Conservation (phyloP, 2,329 filamentous ascomycete species). For the Cytospora leucostoma region DNA sequence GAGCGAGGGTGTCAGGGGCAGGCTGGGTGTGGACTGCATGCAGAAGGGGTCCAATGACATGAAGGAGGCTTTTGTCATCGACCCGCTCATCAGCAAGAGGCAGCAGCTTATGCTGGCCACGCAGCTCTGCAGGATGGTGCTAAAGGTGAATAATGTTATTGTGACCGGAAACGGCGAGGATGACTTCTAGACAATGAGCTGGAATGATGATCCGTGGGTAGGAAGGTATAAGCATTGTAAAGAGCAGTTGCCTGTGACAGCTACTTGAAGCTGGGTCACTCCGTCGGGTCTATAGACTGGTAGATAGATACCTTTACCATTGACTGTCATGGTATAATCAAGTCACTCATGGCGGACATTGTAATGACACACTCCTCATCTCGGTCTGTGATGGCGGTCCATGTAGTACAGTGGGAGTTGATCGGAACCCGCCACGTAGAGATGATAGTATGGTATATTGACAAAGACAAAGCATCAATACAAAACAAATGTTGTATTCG, state of each 20-base stretch:
- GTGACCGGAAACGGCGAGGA: slow-evolving; percentile 84
- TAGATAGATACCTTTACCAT: slow-evolving; percentile 20
- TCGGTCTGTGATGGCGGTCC: neutral
- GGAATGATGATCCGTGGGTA: neutral
- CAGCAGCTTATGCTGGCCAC: slow-evolving; percentile 96
- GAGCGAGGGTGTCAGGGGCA: slow-evolving; percentile 56
- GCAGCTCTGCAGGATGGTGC: slow-evolving; percentile 95
- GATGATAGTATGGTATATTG: neutral
- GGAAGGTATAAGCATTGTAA: slow-evolving; percentile 16
- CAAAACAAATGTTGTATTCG: neutral
- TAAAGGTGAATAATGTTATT: slow-evolving; percentile 97
- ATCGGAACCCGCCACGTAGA: neutral
- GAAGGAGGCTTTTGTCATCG: slow-evolving; percentile 97
- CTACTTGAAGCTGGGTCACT: slow-evolving; percentile 5
- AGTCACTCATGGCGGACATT: neutral
- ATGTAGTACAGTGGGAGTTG: neutral
- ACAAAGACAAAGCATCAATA: neutral
- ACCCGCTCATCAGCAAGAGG: slow-evolving; percentile 96
- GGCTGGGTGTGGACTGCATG: slow-evolving; percentile 97
- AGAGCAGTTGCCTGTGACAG: slow-evolving; percentile 5
- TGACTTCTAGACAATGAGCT: slow-evolving; percentile 66
- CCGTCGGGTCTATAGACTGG: neutral
- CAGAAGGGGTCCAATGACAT: slow-evolving; percentile 92
- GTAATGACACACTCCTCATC: neutral
- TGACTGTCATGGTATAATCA: neutral